Evolutionary conservation across 768 basidiomycete genomes (phyloP), one percentile per base, ranked within the genome.

Genomic region (Termitomyces sp.): DNA sequence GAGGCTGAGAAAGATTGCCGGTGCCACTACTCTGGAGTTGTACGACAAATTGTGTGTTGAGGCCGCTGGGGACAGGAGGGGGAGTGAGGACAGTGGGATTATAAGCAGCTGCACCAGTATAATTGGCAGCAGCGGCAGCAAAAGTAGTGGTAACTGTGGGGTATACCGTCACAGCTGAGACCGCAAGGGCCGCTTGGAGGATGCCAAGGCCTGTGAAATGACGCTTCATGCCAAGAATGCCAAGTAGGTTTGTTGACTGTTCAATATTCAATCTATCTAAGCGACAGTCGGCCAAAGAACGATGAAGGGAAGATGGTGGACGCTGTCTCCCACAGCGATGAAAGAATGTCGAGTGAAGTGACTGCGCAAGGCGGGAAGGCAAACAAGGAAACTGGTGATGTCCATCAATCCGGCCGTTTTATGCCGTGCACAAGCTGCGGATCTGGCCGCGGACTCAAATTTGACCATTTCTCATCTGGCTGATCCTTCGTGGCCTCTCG

Each of bases 81-180:
- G 86, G 72, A 36, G 64, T 70, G 6, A 89, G 76, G 9, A 76
- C 66, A 0, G 78, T 79, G 4, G 80, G 77, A 65, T 88, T 80
- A 66, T 86, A 87, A 0, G 83, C 83, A 6, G 84, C 66, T 15
- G 79, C 69, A 1, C 80, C 80, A 0, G 83, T 85, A 62, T 81
- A 84, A 9, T 67, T 71, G 4, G 80, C 74, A 31, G 76, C 78
- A n/a, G 74, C 70, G 4, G 65, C 69, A 6, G 72, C 67, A n/a
- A 42, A 1, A 25, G 67, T 65, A 15, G 68, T 61, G 4, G 61
- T 51, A 3, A 71, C 75, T 45, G 68, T 66, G 7, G 62, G 68
- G 61, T 78, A 79, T 1, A 79, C 68, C 3, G 79, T 79, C 9
- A 79, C 56, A 43, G 59, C 70, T 10, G 70, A 70, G 12, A 61